phyloP scores from a whole-genome alignment of 805 yeast genomes.

The Suhomyces xylopsoci region DNA sequence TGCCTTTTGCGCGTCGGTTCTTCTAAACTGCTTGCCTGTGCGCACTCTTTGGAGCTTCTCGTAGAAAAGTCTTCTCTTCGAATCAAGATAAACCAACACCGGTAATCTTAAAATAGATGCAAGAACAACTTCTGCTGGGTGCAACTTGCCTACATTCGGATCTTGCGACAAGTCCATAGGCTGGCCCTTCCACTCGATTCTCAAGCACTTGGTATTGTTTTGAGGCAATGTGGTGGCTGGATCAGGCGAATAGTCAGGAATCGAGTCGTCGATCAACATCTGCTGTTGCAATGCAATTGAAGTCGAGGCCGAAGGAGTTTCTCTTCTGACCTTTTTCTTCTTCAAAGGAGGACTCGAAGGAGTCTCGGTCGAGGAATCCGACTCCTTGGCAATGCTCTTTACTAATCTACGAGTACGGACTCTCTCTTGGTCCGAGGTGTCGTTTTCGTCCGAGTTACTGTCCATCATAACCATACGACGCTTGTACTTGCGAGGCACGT shows the following conservation, averaged over 20 bases:
- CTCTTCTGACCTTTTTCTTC: slow-evolving; percentile 40
- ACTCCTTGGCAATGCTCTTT: slow-evolving; percentile 27
- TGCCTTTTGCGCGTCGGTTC: slow-evolving; percentile 98
- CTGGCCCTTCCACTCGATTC: slow-evolving; percentile 97
- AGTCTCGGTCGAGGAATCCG: slow-evolving; percentile 16
- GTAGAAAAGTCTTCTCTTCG: slow-evolving; percentile 70
- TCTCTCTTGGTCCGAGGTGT: slow-evolving; percentile 41
- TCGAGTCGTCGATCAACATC: slow-evolving; percentile 59
- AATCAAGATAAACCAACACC: slow-evolving; percentile 71
- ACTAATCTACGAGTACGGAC: slow-evolving; percentile 60
- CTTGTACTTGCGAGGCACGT: slow-evolving; percentile 10
- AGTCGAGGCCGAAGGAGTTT: slow-evolving; percentile 24
- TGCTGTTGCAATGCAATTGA: slow-evolving; percentile 40
- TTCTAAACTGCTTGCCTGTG: slow-evolving; percentile 75
- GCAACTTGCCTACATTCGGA: slow-evolving; percentile 68
- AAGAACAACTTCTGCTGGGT: slow-evolving; percentile 85
- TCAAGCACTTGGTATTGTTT: slow-evolving; percentile 61
- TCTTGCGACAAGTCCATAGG: slow-evolving; percentile 87
- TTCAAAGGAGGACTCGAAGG: slow-evolving; percentile 33
- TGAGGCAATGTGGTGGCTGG: slow-evolving; percentile 57
- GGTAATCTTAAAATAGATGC: slow-evolving; percentile 91
- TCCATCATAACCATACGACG: slow-evolving; percentile 9
- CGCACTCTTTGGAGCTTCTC: slow-evolving; percentile 81
- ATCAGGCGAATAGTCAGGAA: slow-evolving; percentile 85
- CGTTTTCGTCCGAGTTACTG: slow-evolving; percentile 8